phyloP scores from a whole-genome alignment of 306 rosid genomes.

The Lagenaria siceraria region DNA sequence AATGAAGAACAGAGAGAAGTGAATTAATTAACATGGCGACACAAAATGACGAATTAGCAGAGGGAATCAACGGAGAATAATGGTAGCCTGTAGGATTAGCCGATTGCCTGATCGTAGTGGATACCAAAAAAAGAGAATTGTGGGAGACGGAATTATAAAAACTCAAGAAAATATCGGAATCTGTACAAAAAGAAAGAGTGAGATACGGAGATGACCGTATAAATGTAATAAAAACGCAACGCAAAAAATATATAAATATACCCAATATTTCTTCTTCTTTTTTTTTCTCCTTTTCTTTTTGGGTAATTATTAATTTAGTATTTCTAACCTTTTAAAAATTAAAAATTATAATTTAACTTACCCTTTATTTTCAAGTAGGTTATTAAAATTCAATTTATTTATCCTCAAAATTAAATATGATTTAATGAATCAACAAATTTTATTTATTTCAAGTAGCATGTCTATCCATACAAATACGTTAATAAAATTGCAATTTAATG shows the following conservation, averaged over 20 bases:
- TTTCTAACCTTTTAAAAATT: too few species aligned
- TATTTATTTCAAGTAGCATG: too few species aligned
- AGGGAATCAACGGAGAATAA: not conserved
- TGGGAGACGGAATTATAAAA: not conserved
- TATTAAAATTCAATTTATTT: too few species aligned
- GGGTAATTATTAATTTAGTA: too few species aligned
- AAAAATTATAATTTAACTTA: too few species aligned
- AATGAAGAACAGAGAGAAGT: not conserved
- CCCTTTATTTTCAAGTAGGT: too few species aligned
- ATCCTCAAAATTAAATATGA: too few species aligned
- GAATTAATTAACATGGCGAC: not conserved
- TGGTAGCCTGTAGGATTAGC: constrained; percentile 2
- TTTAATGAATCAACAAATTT: too few species aligned
- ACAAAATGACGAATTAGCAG: not conserved
- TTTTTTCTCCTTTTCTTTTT: not conserved
- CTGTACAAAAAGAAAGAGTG: not conserved
- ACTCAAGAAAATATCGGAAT: not conserved
- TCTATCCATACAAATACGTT: not conserved
- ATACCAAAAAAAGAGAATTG: not conserved
- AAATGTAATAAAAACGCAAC: not conserved
- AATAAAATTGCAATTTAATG: not conserved
- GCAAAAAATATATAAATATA: too few species aligned
- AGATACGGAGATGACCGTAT: not conserved
- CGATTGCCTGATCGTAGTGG: not conserved
- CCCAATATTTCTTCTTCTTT: not conserved